Evolutionary conservation across 768 basidiomycete species (phyloP).

Genomic region (Phanerochaete carnosa): DNA sequence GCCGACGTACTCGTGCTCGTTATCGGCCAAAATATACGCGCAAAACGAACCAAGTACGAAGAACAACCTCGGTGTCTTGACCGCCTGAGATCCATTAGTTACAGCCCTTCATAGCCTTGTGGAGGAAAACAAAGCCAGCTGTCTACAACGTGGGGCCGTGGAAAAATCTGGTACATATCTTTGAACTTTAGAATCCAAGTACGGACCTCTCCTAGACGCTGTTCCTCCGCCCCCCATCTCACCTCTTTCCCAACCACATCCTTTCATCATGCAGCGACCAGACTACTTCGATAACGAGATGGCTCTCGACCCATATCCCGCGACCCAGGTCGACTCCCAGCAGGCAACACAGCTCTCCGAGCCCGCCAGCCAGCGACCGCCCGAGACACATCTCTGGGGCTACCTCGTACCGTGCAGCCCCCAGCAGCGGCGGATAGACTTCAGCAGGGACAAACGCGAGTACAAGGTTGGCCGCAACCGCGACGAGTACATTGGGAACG

Average conservation of each 20-base stretch:
- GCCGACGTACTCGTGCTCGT: not conserved
- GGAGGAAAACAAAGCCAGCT: not conserved
- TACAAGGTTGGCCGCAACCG: slow-evolving; percentile 55
- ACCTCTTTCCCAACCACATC: not conserved
- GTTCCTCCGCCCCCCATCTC: not conserved
- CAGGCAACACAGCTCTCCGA: slow-evolving; percentile 37
- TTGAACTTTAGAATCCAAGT: not conserved
- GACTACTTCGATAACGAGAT: not conserved
- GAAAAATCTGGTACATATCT: not conserved
- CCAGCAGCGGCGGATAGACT: slow-evolving; percentile 52
- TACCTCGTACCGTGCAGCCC: slow-evolving; percentile 63
- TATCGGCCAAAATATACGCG: not conserved
- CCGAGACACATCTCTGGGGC: slow-evolving; percentile 55
- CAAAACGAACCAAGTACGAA: not conserved
- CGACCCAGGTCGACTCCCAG: slow-evolving; percentile 30
- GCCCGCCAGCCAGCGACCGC: slow-evolving; percentile 9
- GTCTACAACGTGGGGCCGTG: not conserved
- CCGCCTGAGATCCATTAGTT: not conserved
- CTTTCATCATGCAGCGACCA: not conserved
- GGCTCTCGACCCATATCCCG: not conserved
- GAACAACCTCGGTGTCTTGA: not conserved
- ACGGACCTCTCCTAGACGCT: not conserved
- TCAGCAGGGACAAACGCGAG: slow-evolving; percentile 48
- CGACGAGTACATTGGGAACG: slow-evolving; percentile 27
- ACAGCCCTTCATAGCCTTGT: not conserved